Evolutionary conservation across 176 grass and related monocot species (phyloP).

Genomic region (Musa itinerans): DNA sequence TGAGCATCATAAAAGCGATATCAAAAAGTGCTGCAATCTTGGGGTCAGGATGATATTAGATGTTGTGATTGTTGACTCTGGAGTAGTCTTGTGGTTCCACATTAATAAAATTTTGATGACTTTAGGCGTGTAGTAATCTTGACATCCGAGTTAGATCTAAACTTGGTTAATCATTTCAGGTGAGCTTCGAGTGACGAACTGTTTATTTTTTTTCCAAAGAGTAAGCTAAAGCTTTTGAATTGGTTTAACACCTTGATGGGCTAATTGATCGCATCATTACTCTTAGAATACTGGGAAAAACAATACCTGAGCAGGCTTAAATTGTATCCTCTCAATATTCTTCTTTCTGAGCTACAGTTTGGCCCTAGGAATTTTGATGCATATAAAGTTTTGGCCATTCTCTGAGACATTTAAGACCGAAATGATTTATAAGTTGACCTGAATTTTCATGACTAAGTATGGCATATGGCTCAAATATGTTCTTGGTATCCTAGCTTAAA

Average conservation of each 20-base stretch:
- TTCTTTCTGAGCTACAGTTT: neutral
- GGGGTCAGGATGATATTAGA: neutral
- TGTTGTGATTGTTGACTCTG: neutral
- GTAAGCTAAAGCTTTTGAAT: too few species aligned
- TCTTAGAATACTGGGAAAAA: too few species aligned
- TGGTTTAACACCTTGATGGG: too few species aligned
- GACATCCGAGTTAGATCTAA: neutral
- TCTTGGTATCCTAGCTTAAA: too few species aligned
- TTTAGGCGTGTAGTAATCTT: neutral
- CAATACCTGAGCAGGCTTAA: too few species aligned
- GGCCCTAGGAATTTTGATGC: neutral
- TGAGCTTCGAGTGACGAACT: neutral
- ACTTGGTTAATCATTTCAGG: neutral
- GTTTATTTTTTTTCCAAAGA: neutral
- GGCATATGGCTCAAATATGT: too few species aligned
- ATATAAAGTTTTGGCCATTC: neutral
- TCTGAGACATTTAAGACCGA: neutral
- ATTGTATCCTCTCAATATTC: too few species aligned
- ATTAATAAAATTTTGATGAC: neutral
- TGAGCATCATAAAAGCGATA: neutral
- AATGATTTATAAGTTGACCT: neutral
- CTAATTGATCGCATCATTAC: too few species aligned
- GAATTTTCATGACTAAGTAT: too few species aligned
- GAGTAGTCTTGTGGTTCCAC: neutral
- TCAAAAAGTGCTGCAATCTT: neutral